Evolutionary conservation across 2,329 filamentous ascomycete species (phyloP), one percentile per base, ranked within the genome.

Genomic region (Podosphaera fusca): DNA sequence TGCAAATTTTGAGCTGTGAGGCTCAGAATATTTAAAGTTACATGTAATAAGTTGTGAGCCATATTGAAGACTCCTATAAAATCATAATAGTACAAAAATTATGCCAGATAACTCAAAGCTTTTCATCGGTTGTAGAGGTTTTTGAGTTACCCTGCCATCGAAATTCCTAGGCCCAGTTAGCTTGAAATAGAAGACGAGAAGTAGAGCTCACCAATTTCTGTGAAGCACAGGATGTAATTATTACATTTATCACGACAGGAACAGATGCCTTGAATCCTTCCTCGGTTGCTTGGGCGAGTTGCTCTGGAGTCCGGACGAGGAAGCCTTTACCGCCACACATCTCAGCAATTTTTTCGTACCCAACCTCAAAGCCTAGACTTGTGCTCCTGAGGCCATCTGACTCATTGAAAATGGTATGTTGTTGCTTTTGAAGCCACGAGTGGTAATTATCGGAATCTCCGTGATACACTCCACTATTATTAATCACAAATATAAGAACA

Each of bases 321-420:
- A 70, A 75, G 2, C 76, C 77, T 55, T 71, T 70, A 1, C 76
- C 76, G 6, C 77, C 76, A 58, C 74, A 74, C 68, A 74, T 75
- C 56, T 75, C 71, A 1, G 75, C 75, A 46, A 79, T 65, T 62
- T 74, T 74, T 63, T 79, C 72, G 63, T 79, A 80, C 14, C 71
- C 66, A 0, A 75, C 75, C 64, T 79, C 73, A 61, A 73, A 79
- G 1, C 74, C 70, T 38, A 79, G 63, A 66, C 73, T 73, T 8
- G 74, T 73, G 58, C 71, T 72, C 57, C 75, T 66, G 56, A 77
- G 64, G 12, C 73, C 68, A 46, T 65, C 69, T 5, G 63, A 64
- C 2, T 60, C 62, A 3, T 58, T 64, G 40, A 63, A 57, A 38
- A 61, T 61, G 56, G 60, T 74, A 51, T 71, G 70, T 56, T 66